Percentiles rank a stretch among this genome's conserved stretches.
phyloP scores from a whole-genome alignment of 495 filamentous ascomycete genomes.

The Neurospora sp. region DNA sequence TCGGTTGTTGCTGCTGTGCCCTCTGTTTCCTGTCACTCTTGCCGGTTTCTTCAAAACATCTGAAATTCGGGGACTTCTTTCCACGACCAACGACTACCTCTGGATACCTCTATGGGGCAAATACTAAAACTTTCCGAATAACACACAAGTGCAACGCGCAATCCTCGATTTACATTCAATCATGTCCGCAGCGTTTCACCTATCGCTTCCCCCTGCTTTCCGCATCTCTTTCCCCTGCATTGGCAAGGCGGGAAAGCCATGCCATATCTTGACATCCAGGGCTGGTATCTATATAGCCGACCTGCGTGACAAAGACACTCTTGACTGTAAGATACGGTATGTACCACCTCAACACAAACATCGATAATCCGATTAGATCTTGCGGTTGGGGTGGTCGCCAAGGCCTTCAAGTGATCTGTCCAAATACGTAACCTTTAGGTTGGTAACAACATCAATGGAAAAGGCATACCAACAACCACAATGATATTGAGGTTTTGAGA shows the following conservation, averaged over 20 bases:
- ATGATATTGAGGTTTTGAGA: background rate
- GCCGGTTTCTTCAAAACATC: background rate
- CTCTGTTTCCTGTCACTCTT: background rate
- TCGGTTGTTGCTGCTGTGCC: background rate
- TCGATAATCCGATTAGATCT: background rate
- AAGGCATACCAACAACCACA: background rate
- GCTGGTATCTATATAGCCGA: background rate
- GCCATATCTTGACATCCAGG: background rate
- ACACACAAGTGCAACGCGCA: background rate
- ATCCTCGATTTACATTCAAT: background rate
- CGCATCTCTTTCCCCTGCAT: background rate
- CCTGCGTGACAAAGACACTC: background rate
- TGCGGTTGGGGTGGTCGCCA: background rate
- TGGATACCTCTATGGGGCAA: background rate
- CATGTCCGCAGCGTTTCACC: background rate
- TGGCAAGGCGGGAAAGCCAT: background rate
- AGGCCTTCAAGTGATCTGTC: background rate
- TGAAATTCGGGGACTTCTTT: background rate
- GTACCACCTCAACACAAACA: background rate
- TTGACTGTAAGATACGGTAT: background rate
- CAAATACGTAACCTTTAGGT: background rate
- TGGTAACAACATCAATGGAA: background rate
- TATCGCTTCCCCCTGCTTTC: background rate
- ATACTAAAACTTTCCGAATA: too few species aligned
- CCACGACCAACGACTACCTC: background rate